Base-by-base conservation (phyloP, 495 filamentous ascomycete genomes). In the Rusavskia elegans region DNA sequence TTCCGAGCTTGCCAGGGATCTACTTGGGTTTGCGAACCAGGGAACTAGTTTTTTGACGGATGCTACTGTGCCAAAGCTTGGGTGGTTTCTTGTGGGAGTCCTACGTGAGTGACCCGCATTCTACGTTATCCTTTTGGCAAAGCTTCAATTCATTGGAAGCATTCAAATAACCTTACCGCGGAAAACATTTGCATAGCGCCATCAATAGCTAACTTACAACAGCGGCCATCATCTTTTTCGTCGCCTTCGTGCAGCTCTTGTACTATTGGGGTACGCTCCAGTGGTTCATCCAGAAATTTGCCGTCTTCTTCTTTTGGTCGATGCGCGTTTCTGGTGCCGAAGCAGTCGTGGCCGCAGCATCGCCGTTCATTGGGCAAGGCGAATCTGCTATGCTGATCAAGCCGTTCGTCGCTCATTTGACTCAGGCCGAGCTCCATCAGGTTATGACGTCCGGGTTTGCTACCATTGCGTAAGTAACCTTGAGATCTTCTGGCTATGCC, bases 311-410 rank as follows among this genome's bases (percentile, higher is more conserved):
- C 76, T 92, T 89, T 76, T 93, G 85, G 83, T 72, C 67, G 41
- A 81, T 95, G 73, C 73, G 78, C 9, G 85, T 94, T n/a, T 92
- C 87, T n/a, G 89, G 89, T 39, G 87, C 85, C 44, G 89, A 95
- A 63, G 87, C 89, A 21, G 84, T 95, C 29, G 89, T 95, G 27
- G 89, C 89, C 29, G 84, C 88, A 41, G 89, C 89, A n/a, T 89
- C 88, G 5, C 89, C 89, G 1, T 95, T 95, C 68, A 89, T 95
- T 57, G 89, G 89, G 30, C 88, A 92, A 68, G 89, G 89, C 56
- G 89, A 95, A 71, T 89, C 84, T 8, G 89, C 85, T 35, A 90
- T 95, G 83, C 69, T 95, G 48, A 87, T 95, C 68, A 79, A 80
- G 37, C 87, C 87, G 7, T 95, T 89, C 66, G 78, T 95, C 45